Percentiles rank a stretch among this genome's conserved stretches.
phyloP scores from a whole-genome alignment of 345 rosid genomes.

The Hibiscus mutabilis region DNA sequence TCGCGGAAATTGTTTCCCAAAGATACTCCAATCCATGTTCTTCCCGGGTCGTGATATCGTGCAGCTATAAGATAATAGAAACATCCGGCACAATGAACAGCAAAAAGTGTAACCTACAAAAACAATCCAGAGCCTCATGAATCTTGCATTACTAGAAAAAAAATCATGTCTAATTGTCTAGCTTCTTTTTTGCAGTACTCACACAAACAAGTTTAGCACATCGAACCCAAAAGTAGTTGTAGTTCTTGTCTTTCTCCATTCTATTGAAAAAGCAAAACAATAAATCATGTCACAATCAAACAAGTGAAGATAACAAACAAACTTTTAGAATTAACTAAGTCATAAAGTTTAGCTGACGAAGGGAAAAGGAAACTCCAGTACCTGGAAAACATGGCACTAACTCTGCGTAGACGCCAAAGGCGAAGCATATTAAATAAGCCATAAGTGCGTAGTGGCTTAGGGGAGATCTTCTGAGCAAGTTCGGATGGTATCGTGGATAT shows the following conservation, averaged over 20 bases:
- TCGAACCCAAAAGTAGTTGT: conserved; percentile 92
- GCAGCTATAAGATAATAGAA: conserved; percentile 87
- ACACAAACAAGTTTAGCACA: conserved; percentile 87
- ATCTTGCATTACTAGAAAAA: neutral
- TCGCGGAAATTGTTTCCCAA: conserved; percentile 36
- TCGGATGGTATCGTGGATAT: conserved; percentile 78
- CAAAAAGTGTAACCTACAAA: conserved; percentile 78
- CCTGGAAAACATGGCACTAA: conserved; percentile 87
- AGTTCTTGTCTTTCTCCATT: conserved; percentile 87
- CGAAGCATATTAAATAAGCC: conserved; percentile 90
- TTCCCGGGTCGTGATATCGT: conserved; percentile 36
- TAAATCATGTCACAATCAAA: neutral
- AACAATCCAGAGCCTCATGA: conserved; percentile 4
- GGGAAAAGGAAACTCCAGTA: conserved; percentile 11
- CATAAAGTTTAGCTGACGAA: neutral
- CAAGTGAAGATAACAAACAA: neutral
- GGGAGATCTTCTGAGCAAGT: conserved; percentile 49
- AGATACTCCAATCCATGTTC: conserved; percentile 73
- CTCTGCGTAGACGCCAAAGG: conserved; percentile 98
- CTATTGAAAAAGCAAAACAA: conserved; percentile 29
- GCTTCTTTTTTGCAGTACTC: conserved; percentile 23
- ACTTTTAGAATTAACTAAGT: neutral
- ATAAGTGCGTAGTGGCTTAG: conserved; percentile 42
- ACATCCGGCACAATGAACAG: conserved; percentile 86
- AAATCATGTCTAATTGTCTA: neutral